A percentile compares a stretch with the other conserved stretches of the same genome.
phyloP scores from a whole-genome alignment of 2,329 filamentous ascomycete genomes.

The Fonsecaea erecta region DNA sequence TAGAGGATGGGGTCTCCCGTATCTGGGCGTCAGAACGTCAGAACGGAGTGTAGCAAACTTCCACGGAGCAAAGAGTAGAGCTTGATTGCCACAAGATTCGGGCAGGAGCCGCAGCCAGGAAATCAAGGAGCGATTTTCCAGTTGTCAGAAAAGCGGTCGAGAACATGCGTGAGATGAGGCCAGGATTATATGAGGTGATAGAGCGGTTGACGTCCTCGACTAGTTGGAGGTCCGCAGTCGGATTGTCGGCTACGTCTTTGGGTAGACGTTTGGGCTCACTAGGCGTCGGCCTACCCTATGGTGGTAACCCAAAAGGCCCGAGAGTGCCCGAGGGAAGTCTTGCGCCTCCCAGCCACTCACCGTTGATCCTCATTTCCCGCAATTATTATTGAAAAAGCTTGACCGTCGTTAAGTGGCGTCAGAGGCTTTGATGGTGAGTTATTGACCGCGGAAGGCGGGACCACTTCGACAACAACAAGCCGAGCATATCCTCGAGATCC shows the following conservation, averaged over 20 bases:
- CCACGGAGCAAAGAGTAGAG: background rate
- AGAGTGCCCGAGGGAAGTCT: background rate
- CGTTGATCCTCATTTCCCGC: background rate
- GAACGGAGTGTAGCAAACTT: background rate
- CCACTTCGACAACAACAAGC: background rate
- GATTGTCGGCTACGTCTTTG: background rate
- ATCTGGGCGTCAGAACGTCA: background rate
- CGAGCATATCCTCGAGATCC: background rate
- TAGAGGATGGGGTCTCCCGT: background rate
- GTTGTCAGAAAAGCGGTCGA: slow-evolving; percentile 6
- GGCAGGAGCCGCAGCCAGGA: background rate
- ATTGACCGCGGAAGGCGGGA: background rate
- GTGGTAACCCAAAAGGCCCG: background rate
- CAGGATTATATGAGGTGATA: slow-evolving; percentile 5
- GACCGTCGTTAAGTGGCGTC: background rate
- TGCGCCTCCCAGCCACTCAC: background rate
- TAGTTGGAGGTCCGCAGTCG: background rate
- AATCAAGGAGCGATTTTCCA: slow-evolving; percentile 7
- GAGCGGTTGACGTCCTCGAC: background rate
- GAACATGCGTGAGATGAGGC: slow-evolving; percentile 6
- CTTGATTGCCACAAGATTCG: background rate
- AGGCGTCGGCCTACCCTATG: background rate
- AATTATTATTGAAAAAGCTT: background rate
- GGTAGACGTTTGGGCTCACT: background rate
- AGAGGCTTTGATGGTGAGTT: background rate